Evolutionary conservation across 1,139 yeast genomes (phyloP).

Genomic region (Blastobotrys arbuscula): DNA sequence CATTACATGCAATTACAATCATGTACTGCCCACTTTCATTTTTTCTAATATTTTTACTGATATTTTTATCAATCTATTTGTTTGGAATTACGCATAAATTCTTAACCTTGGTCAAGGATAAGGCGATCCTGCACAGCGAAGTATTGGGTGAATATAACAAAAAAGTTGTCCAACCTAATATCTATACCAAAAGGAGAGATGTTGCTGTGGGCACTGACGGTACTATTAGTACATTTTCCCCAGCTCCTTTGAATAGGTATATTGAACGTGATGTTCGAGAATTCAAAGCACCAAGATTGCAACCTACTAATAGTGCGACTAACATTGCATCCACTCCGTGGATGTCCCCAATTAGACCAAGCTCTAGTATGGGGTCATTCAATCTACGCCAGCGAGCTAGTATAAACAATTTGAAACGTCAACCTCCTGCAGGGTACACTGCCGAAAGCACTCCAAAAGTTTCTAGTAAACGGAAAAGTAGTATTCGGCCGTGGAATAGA

Average conservation of each 20-base stretch:
- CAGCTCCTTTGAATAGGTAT: constrained; percentile 27
- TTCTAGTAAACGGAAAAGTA: background rate
- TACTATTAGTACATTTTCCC: constrained; percentile 36
- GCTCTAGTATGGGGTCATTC: background rate
- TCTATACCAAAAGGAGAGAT: constrained; percentile 51
- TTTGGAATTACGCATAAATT: constrained; percentile 43
- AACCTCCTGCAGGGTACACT: constrained; percentile 7
- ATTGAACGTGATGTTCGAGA: constrained; percentile 9
- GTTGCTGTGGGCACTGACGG: constrained; percentile 58
- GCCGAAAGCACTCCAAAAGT: background rate
- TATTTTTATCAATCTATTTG: constrained; percentile 39
- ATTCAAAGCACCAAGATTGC: background rate
- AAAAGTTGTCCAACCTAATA: constrained; percentile 60
- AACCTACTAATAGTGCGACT: background rate
- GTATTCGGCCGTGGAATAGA: constrained; percentile 5
- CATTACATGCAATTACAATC: constrained; percentile 43
- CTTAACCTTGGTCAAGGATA: constrained; percentile 49
- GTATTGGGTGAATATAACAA: constrained; percentile 58
- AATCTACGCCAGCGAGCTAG: constrained; percentile 9
- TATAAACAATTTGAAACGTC: constrained; percentile 3
- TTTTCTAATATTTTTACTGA: constrained; percentile 28
- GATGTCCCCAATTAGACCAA: constrained; percentile 7
- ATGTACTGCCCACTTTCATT: constrained; percentile 41
- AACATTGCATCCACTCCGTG: background rate
- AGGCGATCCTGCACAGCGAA: constrained; percentile 55